A percentile compares a stretch with the other conserved stretches of the same genome.
Conservation (phyloP, 768 basidiomycete species). For the Tylopilus vinaceipallidus region DNA sequence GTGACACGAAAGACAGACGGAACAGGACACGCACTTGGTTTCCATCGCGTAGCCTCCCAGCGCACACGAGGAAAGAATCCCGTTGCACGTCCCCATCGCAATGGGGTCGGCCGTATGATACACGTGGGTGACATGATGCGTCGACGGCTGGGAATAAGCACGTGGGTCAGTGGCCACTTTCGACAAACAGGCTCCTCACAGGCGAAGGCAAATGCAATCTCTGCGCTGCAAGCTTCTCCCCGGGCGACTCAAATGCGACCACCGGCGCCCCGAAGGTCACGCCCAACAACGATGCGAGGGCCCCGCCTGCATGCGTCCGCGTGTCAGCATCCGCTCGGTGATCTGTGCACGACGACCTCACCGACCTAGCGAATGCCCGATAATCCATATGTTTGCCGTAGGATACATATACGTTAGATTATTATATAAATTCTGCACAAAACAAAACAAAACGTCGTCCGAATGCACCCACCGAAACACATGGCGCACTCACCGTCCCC, state of each 20-base stretch:
- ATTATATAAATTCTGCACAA: slow-evolving; percentile 84
- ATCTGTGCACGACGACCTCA: slow-evolving; percentile 31
- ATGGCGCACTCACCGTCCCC: slow-evolving; percentile 63
- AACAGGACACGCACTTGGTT: slow-evolving; percentile 45
- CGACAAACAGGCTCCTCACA: slow-evolving; percentile 40
- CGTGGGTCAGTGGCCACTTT: background rate
- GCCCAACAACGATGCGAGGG: slow-evolving; percentile 80
- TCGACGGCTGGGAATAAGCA: slow-evolving; percentile 51
- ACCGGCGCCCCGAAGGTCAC: slow-evolving; percentile 86
- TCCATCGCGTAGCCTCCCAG: slow-evolving; percentile 91
- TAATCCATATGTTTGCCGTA: slow-evolving; percentile 84
- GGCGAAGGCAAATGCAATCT: slow-evolving; percentile 86
- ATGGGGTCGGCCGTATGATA: slow-evolving; percentile 96
- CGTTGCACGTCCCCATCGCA: slow-evolving; percentile 85
- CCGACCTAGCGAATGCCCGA: slow-evolving; percentile 64
- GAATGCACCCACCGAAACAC: background rate
- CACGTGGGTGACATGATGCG: slow-evolving; percentile 82
- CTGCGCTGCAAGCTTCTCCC: slow-evolving; percentile 75
- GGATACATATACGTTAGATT: slow-evolving; percentile 94
- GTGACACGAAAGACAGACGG: background rate
- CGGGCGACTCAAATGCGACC: slow-evolving; percentile 87
- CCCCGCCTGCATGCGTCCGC: slow-evolving; percentile 39
- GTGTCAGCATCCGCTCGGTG: slow-evolving; percentile 24
- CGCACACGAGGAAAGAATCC: slow-evolving; percentile 76
- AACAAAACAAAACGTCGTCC: background rate